Evolutionary conservation across 306 rosid genomes (phyloP).

Genomic region (Canavalia gladiata): DNA sequence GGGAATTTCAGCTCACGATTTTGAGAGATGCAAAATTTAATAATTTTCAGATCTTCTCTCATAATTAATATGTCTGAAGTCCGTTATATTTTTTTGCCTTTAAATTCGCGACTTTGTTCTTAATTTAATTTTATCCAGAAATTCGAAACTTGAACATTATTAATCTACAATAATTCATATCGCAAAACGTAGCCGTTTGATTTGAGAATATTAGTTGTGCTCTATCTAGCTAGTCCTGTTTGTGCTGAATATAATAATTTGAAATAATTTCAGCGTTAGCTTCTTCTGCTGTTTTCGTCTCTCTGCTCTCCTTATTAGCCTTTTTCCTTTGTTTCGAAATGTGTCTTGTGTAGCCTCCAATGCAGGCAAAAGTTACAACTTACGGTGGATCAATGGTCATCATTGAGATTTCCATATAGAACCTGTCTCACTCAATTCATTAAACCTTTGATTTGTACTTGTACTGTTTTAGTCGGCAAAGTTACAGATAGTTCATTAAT

Average conservation of each 20-base stretch:
- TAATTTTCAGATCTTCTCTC: constrained; percentile 45
- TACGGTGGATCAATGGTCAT: constrained; percentile 46
- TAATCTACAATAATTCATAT: not conserved
- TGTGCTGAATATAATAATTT: constrained; percentile 30
- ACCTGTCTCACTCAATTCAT: constrained; percentile 37
- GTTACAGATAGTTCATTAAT: constrained; percentile 41
- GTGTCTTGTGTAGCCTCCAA: constrained; percentile 52
- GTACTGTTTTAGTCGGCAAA: constrained; percentile 46
- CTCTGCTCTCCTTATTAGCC: constrained; percentile 16
- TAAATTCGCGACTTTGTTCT: not conserved
- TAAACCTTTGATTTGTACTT: constrained; percentile 50
- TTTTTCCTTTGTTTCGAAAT: constrained; percentile 42
- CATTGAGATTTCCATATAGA: constrained; percentile 32
- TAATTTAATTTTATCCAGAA: not conserved
- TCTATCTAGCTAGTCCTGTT: constrained; percentile 29
- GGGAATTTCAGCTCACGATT: constrained; percentile 1
- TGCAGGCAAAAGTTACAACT: constrained; percentile 49
- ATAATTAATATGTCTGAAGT: constrained; percentile 1
- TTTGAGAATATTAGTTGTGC: constrained; percentile 20
- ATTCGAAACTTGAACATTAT: constrained; percentile 34
- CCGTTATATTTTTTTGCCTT: not conserved
- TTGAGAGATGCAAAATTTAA: not conserved
- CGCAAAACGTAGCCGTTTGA: constrained; percentile 1
- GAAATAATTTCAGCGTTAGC: constrained; percentile 4
- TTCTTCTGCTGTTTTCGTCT: constrained; percentile 17